Conservation (phyloP, 441 rosid genomes). For the Populus hybrid region DNA sequence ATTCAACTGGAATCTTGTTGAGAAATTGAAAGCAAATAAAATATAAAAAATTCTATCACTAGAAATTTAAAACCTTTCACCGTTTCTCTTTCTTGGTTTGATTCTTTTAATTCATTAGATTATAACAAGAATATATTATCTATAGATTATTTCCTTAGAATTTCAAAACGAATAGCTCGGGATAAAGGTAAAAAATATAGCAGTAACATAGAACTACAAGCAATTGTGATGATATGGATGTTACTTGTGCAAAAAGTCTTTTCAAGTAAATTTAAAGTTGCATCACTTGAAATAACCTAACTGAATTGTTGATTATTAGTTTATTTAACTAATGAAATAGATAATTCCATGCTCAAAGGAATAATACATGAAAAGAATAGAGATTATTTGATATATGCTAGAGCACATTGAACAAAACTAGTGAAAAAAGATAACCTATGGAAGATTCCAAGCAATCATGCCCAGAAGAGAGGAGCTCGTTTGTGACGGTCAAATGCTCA, state of each 20-base stretch:
- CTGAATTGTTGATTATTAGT: slow-evolving; percentile 6
- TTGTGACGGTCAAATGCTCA: not conserved
- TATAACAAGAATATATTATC: too few species aligned
- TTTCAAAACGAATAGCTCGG: too few species aligned
- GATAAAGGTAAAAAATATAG: too few species aligned
- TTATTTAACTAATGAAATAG: slow-evolving; percentile 1
- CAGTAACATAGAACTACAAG: too few species aligned
- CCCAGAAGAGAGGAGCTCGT: slow-evolving; percentile 5
- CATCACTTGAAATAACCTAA: not conserved
- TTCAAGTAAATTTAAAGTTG: too few species aligned
- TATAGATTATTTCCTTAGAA: too few species aligned
- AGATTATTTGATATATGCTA: not conserved
- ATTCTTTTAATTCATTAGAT: too few species aligned
- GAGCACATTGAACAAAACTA: slow-evolving; percentile 26
- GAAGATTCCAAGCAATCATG: slow-evolving; percentile 13
- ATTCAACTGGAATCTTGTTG: too few species aligned
- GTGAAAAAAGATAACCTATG: slow-evolving; percentile 10
- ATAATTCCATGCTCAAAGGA: slow-evolving; percentile 12
- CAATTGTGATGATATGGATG: not conserved
- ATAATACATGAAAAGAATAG: slow-evolving; percentile 29
- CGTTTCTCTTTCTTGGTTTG: too few species aligned
- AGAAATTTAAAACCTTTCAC: too few species aligned
- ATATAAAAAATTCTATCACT: not conserved
- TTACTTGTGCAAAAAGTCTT: slow-evolving; percentile 1
- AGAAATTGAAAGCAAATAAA: too few species aligned